phyloP scores from a whole-genome alignment of 257 asterid species.

The Solanum neorickii region DNA sequence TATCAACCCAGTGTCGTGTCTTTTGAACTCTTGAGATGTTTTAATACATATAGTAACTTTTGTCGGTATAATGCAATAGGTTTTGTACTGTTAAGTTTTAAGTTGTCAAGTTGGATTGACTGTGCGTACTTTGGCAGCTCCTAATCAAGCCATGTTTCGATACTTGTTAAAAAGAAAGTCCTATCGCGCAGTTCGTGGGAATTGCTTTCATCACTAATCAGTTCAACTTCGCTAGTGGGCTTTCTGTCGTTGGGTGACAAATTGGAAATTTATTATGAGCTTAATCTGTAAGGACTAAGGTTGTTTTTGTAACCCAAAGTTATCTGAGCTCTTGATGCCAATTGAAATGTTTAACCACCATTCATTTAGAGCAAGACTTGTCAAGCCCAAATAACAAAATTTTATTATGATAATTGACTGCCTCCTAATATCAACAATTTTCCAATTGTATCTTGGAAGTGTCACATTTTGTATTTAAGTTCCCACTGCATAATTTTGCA shows the following conservation, averaged over 20 bases:
- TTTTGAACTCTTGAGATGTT: background rate
- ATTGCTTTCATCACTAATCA: background rate
- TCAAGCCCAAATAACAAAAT: background rate
- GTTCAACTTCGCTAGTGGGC: background rate
- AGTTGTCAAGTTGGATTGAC: background rate
- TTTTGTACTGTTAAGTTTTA: background rate
- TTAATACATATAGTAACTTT: background rate
- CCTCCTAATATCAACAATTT: background rate
- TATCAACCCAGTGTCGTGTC: background rate
- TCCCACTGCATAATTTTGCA: background rate
- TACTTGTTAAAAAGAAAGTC: background rate
- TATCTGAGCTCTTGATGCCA: background rate
- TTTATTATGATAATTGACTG: background rate
- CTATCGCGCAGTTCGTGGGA: background rate
- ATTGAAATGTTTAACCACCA: background rate
- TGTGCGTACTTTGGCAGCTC: background rate
- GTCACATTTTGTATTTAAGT: background rate
- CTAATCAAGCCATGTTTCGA: no score
- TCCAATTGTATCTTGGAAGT: background rate
- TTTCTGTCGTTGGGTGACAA: background rate
- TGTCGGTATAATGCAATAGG: background rate
- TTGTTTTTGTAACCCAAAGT: background rate
- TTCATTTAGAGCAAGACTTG: background rate
- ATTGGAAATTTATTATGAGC: background rate
- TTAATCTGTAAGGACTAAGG: background rate